These are phyloP conservation scores for Suillus decipiens DNA, from an alignment of 768 basidiomycete genomes.

Conservation along the genomic window DNA sequence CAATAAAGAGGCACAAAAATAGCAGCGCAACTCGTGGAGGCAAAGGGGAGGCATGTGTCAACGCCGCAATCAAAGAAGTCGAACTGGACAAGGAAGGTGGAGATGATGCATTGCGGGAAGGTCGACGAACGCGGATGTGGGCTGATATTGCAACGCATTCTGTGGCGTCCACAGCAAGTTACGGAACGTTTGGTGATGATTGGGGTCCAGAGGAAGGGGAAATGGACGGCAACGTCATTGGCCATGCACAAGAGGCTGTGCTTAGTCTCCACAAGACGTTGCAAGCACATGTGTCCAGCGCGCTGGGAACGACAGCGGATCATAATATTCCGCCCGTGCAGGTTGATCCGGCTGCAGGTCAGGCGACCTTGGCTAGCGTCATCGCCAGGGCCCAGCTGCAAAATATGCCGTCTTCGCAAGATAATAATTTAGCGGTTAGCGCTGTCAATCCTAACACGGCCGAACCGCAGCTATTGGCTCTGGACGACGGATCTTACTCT, in stretches of 20 bases:
- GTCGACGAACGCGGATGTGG: constrained; percentile 66
- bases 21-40: constrained; percentile 52
- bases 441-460: constrained; percentile 9
- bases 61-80: constrained; percentile 64
- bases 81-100: constrained; percentile 43
- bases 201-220: constrained; percentile 62
- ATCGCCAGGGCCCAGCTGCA: constrained; percentile 71
- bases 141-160: constrained; percentile 52
- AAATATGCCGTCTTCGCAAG: constrained; percentile 31
- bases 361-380: constrained; percentile 70
- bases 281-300: constrained; percentile 57
- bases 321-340: constrained; percentile 32
- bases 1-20: constrained; percentile 77
- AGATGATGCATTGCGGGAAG: constrained; percentile 47
- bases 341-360: constrained; percentile 52
- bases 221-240: constrained; percentile 48
- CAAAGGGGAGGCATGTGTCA: constrained; percentile 53
- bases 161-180: constrained; percentile 12
- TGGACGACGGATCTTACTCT: constrained; percentile 7
- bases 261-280: constrained; percentile 56
- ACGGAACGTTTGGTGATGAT: constrained; percentile 19
- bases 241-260: constrained; percentile 52
- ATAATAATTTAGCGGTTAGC: constrained; percentile 8
- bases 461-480: constrained; percentile 16
- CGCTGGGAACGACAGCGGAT: constrained; percentile 42